A percentile compares a stretch with the other conserved stretches of the same genome.
Conservation (phyloP, 768 basidiomycete genomes). For the Collybia sp. region DNA sequence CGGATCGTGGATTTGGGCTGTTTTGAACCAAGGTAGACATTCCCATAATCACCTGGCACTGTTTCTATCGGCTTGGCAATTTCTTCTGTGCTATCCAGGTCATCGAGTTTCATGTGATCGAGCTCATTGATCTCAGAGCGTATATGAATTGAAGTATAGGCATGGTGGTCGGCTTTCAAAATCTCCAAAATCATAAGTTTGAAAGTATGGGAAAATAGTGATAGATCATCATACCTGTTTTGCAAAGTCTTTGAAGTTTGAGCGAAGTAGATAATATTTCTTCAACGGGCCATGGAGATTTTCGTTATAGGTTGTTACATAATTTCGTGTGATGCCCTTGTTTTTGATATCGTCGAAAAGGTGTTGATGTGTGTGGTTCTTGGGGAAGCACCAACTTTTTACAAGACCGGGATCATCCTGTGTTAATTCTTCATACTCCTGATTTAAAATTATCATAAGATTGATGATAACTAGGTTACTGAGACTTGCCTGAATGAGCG, state of each 20-base stretch:
- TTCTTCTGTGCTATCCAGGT: not conserved
- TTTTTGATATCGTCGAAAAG: conserved; percentile 22
- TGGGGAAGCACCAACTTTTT: conserved; percentile 30
- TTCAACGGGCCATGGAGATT: conserved; percentile 22
- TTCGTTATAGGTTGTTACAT: conserved; percentile 27
- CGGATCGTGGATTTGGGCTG: not conserved
- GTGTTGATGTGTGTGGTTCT: conserved; percentile 27
- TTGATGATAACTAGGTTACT: not conserved
- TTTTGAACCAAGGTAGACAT: conserved; percentile 6
- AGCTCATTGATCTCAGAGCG: conserved; percentile 5
- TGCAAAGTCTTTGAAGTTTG: conserved; percentile 28
- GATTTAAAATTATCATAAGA: not conserved
- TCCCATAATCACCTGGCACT: not conserved
- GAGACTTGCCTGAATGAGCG: conserved; percentile 7
- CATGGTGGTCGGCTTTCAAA: conserved; percentile 6
- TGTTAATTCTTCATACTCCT: too few relatives aligned
- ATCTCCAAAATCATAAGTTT: conserved; percentile 2
- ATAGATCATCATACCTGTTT: conserved; percentile 17
- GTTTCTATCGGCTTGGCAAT: not conserved
- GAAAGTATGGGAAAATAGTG: not conserved
- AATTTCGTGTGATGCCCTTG: conserved; percentile 25
- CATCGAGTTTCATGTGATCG: too few relatives aligned
- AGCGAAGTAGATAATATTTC: conserved; percentile 16
- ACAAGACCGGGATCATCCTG: too few relatives aligned
- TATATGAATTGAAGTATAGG: conserved; percentile 5